Evolutionary conservation across 73 alveolate genomes (phyloP), one percentile per base, ranked within the genome.

Genomic region (Paraurostyla sp.): DNA sequence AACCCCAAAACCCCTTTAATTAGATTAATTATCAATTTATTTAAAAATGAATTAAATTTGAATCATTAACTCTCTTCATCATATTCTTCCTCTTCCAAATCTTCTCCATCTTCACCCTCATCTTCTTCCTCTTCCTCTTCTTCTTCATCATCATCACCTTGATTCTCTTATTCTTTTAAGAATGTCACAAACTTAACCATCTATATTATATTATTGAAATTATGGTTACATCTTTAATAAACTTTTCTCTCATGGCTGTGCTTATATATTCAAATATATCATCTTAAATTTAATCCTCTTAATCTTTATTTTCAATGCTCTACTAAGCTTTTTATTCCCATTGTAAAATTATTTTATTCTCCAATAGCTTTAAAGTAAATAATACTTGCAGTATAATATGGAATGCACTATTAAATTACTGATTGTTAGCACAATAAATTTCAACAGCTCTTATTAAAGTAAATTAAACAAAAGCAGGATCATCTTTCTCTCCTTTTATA

Each of bases 51-150:
- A n/a, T n/a, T n/a, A n/a, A n/a, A n/a, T n/a, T n/a, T n/a, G n/a
- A n/a, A n/a, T n/a, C n/a, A n/a, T n/a, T n/a, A n/a, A n/a, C n/a
- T n/a, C n/a, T n/a, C n/a, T n/a, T n/a, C n/a, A n/a, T n/a, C n/a
- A n/a, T n/a, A n/a, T n/a, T n/a, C n/a, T n/a, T n/a, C n/a, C n/a
- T n/a, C n/a, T n/a, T n/a, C n/a, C n/a, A n/a, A n/a, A n/a, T n/a
- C n/a, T 54, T 63, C 62, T 13, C 27, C 56, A 11, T 63, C 81
- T 63, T 71, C 85, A 23, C 46, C 87, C 30, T 75, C 87, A 20
- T 75, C 87, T 45, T 75, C 89, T 56, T 52, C 76, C 38, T 56
- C 89, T 54, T 78, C 78, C n/a, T 56, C 89, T 25, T 51, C 89
- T 25, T n/a, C 89, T 20, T 56, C 89, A 32, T 78, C 89, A 18